Conservation (phyloP, 2,329 filamentous ascomycete genomes). For the Cercospora berteroae region DNA sequence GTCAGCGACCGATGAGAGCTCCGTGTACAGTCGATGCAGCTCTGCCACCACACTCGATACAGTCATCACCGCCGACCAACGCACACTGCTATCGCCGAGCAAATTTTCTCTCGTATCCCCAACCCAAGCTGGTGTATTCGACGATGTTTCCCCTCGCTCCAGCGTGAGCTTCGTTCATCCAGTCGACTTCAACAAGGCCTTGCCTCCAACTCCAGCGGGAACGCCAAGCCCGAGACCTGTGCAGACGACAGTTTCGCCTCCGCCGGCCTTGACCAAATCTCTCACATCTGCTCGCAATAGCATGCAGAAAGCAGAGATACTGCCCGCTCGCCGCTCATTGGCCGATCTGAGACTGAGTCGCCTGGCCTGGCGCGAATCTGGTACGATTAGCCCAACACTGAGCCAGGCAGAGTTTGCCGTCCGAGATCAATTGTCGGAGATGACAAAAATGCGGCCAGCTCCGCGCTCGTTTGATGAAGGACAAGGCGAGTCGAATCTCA, state of each 20-base stretch:
- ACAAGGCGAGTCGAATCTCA: conserved; percentile 1
- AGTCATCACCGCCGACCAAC: conserved; percentile 16
- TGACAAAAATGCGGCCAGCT: conserved; percentile 1
- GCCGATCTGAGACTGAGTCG: conserved; percentile 28
- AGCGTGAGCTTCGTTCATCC: conserved; percentile 1
- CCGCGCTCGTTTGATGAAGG: neutral
- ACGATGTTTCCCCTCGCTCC: conserved; percentile 9
- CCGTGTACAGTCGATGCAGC: conserved; percentile 41
- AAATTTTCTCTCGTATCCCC: conserved; percentile 15
- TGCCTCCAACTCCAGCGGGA: conserved; percentile 18
- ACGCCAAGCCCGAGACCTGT: conserved; percentile 1
- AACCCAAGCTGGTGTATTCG: conserved; percentile 12
- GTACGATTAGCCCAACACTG: conserved; percentile 43
- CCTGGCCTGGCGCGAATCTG: conserved; percentile 25
- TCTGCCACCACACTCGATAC: conserved; percentile 29
- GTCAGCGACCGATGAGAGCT: conserved; percentile 38
- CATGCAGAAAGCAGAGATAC: neutral
- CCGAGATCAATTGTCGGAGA: conserved; percentile 18
- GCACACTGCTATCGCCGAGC: conserved; percentile 2
- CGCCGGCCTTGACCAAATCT: neutral
- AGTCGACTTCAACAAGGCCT: conserved; percentile 18
- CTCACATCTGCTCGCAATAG: neutral
- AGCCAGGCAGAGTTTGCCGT: conserved; percentile 47
- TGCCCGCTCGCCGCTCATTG: conserved; percentile 17
- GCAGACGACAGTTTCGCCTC: neutral